Percentiles rank a stretch among this genome's conserved stretches.
Conservation (phyloP, 192 early-diverging fungal genomes). For the Helicostylum pulchrum region DNA sequence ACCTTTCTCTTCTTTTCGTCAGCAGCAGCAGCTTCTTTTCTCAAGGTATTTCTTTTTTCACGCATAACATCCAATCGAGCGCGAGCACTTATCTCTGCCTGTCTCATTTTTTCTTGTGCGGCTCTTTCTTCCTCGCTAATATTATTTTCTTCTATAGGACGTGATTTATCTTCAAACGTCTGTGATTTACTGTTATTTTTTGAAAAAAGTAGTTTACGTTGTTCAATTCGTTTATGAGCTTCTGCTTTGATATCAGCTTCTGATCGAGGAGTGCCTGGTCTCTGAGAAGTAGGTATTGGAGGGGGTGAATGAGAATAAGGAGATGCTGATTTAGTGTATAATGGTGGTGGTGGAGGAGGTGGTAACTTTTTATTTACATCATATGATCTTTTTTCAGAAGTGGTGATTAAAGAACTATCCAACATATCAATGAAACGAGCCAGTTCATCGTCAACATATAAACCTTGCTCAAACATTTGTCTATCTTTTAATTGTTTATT, state of each 20-base stretch:
- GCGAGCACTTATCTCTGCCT: slow-evolving; percentile 40
- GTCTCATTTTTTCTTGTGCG: slow-evolving; percentile 42
- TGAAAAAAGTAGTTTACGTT: slow-evolving; percentile 25
- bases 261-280: slow-evolving; percentile 32
- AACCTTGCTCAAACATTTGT: slow-evolving; percentile 37
- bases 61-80: slow-evolving; percentile 32
- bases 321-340: neutral
- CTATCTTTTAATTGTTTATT: slow-evolving; percentile 4
- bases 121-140: slow-evolving; percentile 28
- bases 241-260: slow-evolving; percentile 54
- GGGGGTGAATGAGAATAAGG: slow-evolving; percentile 7
- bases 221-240: slow-evolving; percentile 47
- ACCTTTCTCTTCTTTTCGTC: slow-evolving; percentile 28
- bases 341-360: neutral
- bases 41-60: slow-evolving; percentile 17
- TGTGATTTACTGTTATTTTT: slow-evolving; percentile 7
- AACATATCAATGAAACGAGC: slow-evolving; percentile 28
- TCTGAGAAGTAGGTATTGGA: slow-evolving; percentile 29
- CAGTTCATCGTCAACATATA: slow-evolving; percentile 30
- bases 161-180: neutral
- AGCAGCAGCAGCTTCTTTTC: slow-evolving; percentile 41
- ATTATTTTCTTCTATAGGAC: slow-evolving; percentile 2
- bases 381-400: neutral
- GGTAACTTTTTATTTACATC: neutral
- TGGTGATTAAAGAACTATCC: neutral